Conservation (phyloP, 345 rosid species). For the Durio zibethinus region DNA sequence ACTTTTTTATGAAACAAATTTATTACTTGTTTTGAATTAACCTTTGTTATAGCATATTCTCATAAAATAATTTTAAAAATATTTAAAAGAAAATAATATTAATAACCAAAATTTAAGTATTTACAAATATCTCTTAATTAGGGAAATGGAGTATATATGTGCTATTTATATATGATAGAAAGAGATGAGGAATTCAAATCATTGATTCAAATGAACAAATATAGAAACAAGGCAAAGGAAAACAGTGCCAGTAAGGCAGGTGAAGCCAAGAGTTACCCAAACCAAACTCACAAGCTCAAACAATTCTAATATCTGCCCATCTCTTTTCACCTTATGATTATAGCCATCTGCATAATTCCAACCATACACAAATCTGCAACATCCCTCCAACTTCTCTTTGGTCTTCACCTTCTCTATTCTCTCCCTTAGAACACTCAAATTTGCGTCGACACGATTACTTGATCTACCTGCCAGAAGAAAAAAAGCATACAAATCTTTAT, state of each 20-base stretch:
- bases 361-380: constrained; percentile 41
- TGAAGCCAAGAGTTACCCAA: constrained; percentile 35
- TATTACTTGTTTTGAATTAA: too few relatives aligned
- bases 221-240: constrained; percentile 40
- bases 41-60: too few relatives aligned
- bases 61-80: too few relatives aligned
- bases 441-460: constrained; percentile 34
- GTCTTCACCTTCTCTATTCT: constrained; percentile 41
- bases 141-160: too few relatives aligned
- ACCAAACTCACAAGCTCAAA: constrained; percentile 33
- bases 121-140: too few relatives aligned
- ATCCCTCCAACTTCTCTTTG: constrained; percentile 52
- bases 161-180: too few relatives aligned
- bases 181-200: too few relatives aligned
- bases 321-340: constrained; percentile 25
- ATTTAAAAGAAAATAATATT: too few relatives aligned
- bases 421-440: constrained; percentile 41
- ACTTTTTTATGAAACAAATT: too few relatives aligned
- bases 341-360: constrained; percentile 40
- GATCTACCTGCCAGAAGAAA: constrained; percentile 26
- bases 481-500: too few relatives aligned
- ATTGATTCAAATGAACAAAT: constrained; percentile 27
- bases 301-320: constrained; percentile 19
- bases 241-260: constrained; percentile 32
- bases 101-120: too few relatives aligned